These are phyloP conservation scores for Aethionema arabicum DNA, from an alignment of 345 rosid species.

Conservation along the genomic window DNA sequence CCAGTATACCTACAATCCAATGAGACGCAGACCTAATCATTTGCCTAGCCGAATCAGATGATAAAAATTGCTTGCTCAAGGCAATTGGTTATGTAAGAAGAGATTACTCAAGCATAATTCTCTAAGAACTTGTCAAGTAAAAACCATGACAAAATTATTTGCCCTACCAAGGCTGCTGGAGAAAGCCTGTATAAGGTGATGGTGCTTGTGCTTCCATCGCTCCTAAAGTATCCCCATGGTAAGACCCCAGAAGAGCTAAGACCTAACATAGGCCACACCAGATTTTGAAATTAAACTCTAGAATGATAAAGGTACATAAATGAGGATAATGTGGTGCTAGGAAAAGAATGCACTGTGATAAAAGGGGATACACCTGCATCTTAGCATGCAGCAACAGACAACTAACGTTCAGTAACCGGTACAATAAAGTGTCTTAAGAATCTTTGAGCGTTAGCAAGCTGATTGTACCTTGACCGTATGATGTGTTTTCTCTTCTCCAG, in stretches of 20 bases:
- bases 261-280: constrained; percentile 49
- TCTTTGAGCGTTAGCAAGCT: constrained; percentile 21
- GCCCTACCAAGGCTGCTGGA: constrained; percentile 89
- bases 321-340: background rate
- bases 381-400: constrained; percentile 14
- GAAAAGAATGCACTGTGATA: background rate
- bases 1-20: constrained; percentile 71
- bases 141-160: constrained; percentile 2
- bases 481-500: constrained; percentile 35
- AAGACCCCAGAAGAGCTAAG: constrained; percentile 87
- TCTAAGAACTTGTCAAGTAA: background rate
- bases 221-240: constrained; percentile 98
- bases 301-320: background rate
- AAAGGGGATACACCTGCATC: constrained; percentile 9
- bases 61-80: constrained; percentile 6
- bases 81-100: background rate
- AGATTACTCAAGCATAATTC: constrained; percentile 7
- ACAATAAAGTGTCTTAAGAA: background rate
- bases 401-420: constrained; percentile 9
- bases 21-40: background rate
- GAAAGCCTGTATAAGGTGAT: constrained; percentile 81
- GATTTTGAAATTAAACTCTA: background rate
- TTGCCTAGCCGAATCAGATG: background rate
- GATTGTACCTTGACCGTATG: constrained; percentile 56
- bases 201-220: constrained; percentile 99